Evolutionary conservation across 257 asterid species (phyloP).

Genomic region (Plantago ovata): DNA sequence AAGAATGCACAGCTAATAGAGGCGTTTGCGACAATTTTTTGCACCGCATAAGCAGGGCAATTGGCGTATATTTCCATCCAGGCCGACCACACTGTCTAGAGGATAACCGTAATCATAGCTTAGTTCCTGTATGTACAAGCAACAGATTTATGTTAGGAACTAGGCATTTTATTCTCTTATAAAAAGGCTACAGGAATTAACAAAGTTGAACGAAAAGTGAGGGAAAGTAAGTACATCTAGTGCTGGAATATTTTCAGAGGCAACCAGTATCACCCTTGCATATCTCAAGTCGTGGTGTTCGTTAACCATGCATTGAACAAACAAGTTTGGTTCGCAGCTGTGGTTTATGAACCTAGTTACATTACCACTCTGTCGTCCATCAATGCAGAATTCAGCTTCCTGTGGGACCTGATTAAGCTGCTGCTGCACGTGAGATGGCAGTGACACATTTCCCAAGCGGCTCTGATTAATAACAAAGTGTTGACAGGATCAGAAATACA

Average conservation of each 20-base stretch:
- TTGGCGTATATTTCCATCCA: conserved; percentile 49
- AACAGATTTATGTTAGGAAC: not conserved
- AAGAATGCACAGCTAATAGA: conserved; percentile 24
- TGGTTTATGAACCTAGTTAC: conserved; percentile 77
- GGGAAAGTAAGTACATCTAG: conserved; percentile 37
- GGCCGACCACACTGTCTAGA: conserved; percentile 72
- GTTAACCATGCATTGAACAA: conserved; percentile 76
- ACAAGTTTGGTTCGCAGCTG: conserved; percentile 81
- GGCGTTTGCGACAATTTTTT: conserved; percentile 57
- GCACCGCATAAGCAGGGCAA: conserved; percentile 78
- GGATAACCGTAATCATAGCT: conserved; percentile 73
- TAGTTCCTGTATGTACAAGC: conserved; percentile 48
- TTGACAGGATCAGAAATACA: too few species aligned
- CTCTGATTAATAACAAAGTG: conserved; percentile 39
- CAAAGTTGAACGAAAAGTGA: not conserved
- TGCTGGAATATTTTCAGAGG: conserved; percentile 88
- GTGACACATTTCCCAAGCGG: conserved; percentile 61
- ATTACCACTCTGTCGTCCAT: conserved; percentile 67
- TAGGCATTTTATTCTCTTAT: not conserved
- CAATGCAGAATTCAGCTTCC: conserved; percentile 88
- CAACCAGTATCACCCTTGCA: conserved; percentile 66
- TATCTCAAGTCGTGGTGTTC: conserved; percentile 58
- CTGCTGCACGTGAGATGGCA: conserved; percentile 49
- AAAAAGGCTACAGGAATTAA: not conserved
- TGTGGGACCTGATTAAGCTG: conserved; percentile 36